Percentiles rank a stretch among this genome's conserved stretches.
Conservation (phyloP, 306 rosid genomes). For the Gleditsia sinensis region DNA sequence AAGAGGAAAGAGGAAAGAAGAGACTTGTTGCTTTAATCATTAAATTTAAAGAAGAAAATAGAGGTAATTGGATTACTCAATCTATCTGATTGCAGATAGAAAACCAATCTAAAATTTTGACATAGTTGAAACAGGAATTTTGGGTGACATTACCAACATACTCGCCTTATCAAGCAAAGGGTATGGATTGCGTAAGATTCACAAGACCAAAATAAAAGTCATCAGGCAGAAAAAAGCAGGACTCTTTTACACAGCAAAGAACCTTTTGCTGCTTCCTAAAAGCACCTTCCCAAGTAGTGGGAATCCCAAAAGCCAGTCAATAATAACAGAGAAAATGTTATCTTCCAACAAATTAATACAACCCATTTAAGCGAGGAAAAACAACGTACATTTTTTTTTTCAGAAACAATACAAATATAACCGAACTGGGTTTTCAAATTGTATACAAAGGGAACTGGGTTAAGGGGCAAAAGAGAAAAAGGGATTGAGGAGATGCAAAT, state of each 20-base stretch:
- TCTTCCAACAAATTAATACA: slow-evolving; percentile 7
- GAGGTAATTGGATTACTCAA: slow-evolving; percentile 21
- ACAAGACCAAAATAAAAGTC: slow-evolving; percentile 32
- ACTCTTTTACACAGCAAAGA: slow-evolving; percentile 46
- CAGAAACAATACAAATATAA: not conserved
- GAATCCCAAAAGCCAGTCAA: slow-evolving; percentile 47
- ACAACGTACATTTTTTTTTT: not conserved
- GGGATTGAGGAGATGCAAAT: not conserved
- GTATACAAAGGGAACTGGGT: no score
- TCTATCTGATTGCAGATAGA: slow-evolving; percentile 39
- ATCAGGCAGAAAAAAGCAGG: slow-evolving; percentile 43
- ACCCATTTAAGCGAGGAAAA: not conserved
- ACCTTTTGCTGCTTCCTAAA: slow-evolving; percentile 33
- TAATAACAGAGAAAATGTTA: slow-evolving; percentile 28
- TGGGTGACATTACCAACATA: slow-evolving; percentile 30
- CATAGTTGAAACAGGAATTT: slow-evolving; percentile 24
- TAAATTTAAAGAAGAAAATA: not conserved
- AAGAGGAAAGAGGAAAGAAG: slow-evolving; percentile 12
- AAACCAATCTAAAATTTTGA: slow-evolving; percentile 33
- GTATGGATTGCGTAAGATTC: slow-evolving; percentile 42
- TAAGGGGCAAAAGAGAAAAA: not conserved
- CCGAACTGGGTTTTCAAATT: not conserved
- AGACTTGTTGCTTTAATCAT: slow-evolving; percentile 1
- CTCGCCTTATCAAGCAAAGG: slow-evolving; percentile 44
- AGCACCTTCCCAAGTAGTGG: slow-evolving; percentile 33